Base-by-base conservation (phyloP, 768 basidiomycete species). In the Podaxis carcinomalis region DNA sequence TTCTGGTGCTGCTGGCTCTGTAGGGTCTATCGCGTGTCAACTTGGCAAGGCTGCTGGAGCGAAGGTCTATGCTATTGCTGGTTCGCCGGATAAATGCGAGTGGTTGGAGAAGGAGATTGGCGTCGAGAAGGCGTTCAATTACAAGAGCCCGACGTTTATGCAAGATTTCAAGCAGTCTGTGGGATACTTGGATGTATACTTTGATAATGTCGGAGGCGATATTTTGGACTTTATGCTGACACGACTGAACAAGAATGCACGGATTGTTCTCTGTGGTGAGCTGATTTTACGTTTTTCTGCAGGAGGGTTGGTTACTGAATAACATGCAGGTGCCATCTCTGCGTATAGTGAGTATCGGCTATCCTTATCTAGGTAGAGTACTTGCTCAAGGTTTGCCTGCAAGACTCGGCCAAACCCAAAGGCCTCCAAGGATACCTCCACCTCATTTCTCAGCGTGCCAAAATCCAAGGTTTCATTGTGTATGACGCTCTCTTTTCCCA, bases 1-100 rank as follows among this genome's bases (percentile, higher is more conserved):
- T 11, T 92, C 92, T 0, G 95, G 93, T 19, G 95, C 95, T 1
- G 95, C 96, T 7, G 95, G 95, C 9, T 87, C 94, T 0, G 91
- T 92, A 9, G 93, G 94, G n/a, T 83, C 86, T 9, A 72, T 92
- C 59, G 90, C 79, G 11, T 94, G 93, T 73, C 93, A 95, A 65
- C 79, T 95, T 19, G 93, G 90, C 50, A 93, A 92, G 72, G 78
- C 83, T 28, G 75, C 79, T 10, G 93, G 89, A 59, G 91, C 90
- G 51, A 88, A 82, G 58, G 95, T 98, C 50, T 86, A 92, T 62
- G 96, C 86, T 10, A 91, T 97, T 67, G 94, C 94, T 0, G 95
- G 96, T 25, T 84, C 85, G 0, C 68, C 78, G 5, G 92, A 93
- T 19, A 98, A 98, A 71, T 92, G 91, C 69, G 76, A 80, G 4